Base-by-base conservation (phyloP, 129 eudicot species). In the Pseudognaphalium luteoalbum region DNA sequence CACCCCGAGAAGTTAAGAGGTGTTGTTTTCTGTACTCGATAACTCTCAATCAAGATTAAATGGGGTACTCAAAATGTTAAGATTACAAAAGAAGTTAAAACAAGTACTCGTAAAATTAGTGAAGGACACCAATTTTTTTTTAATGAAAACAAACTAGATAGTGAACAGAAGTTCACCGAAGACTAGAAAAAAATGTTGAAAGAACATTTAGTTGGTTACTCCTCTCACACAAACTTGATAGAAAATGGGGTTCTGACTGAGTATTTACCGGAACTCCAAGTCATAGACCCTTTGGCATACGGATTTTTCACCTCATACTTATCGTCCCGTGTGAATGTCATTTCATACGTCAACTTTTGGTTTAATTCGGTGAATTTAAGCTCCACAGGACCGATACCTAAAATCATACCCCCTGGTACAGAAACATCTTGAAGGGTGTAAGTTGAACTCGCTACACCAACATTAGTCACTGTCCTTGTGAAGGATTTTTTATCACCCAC, bases 381-480 rank as follows among this genome's bases (percentile, higher is more conserved):
- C 21, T 20, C 72, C 1, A 21, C 28, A 0, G 85, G 81, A 14
- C 25, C 68, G 33, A 83, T 72, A 1, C 6, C 20, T 17, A 86
- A 47, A 9, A 6, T 19, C 2, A 83, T 68, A 52, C 90, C 87
- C 5, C 33, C 47, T 28, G 80, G 74, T 25, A 65, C 7, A 5
- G 29, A 8, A 28, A 86, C 34, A 20, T 28, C n/a, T 60, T 32
- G 39, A 16, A 80, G n/a, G n/a, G 30, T 68, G 70, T 83, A 86
- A 6, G 63, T 32, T 10, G 82, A 73, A 44, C 68, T 80, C 21
- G 83, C 81, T 50, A 73, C 73, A 6, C 89, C 89, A 12, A 86
- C 87, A 51, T 86, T 86, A 9, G 87, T 86, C 76, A 86, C 83
- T 37, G 87, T 83, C 51, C 92, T 80, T 50, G 86, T 47, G 41